phyloP scores from a whole-genome alignment of 2,329 filamentous ascomycete genomes.

The Microdochium trichocladiopsis region DNA sequence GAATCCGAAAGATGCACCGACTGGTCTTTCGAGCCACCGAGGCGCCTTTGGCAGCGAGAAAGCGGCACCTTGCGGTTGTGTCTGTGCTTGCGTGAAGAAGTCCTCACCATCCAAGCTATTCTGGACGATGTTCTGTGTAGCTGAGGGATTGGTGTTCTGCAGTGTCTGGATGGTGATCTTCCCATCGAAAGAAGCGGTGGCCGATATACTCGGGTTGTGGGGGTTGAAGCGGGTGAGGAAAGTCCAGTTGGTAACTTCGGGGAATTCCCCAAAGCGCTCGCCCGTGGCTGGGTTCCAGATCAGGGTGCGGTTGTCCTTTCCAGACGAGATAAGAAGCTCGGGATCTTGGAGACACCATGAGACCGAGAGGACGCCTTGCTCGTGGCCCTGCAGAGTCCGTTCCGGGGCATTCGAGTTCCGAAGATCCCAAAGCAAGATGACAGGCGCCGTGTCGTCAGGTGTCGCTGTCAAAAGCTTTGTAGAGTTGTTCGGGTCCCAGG shows the following conservation, averaged over 20 bases:
- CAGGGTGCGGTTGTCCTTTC: constrained; percentile 93
- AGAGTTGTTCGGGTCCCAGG: constrained; percentile 93
- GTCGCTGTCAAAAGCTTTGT: constrained; percentile 93
- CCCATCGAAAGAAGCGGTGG: constrained; percentile 94
- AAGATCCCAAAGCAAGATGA: constrained; percentile 90
- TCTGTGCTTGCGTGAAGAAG: constrained; percentile 92
- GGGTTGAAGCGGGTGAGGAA: constrained; percentile 95
- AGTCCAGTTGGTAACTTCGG: constrained; percentile 98
- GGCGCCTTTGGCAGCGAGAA: constrained; percentile 84
- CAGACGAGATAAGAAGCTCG: constrained; percentile 82
- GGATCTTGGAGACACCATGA: constrained; percentile 94
- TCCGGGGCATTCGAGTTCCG: constrained; percentile 95
- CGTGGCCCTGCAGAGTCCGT: constrained; percentile 80
- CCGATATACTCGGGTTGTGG: constrained; percentile 83
- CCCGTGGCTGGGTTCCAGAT: constrained; percentile 96
- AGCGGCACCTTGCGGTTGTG: constrained; percentile 80
- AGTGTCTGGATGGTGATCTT: constrained; percentile 91
- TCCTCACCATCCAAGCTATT: constrained; percentile 80
- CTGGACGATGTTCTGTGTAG: constrained; percentile 59
- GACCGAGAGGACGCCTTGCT: constrained; percentile 85
- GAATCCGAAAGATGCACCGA: constrained; percentile 88
- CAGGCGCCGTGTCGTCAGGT: constrained; percentile 77
- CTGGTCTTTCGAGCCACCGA: constrained; percentile 81
- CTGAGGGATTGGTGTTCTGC: constrained; percentile 81
- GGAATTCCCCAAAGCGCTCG: constrained; percentile 82